A percentile compares a stretch with the other conserved stretches of the same genome.
These are phyloP conservation scores for Mollisia scopiformis DNA, from an alignment of 2,329 filamentous ascomycete species.

Conservation along the genomic window DNA sequence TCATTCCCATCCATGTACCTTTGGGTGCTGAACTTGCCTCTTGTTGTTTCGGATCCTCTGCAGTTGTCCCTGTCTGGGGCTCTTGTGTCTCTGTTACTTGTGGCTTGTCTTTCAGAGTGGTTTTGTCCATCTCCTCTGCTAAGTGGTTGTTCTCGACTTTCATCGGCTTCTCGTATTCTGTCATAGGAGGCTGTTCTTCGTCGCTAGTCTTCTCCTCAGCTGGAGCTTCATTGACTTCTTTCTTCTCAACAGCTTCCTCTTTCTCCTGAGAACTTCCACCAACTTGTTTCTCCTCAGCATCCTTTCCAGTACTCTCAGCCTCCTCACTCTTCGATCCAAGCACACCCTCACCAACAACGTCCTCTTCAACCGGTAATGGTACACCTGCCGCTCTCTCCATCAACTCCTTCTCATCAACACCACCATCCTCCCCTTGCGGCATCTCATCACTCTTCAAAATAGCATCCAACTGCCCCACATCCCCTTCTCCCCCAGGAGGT, in stretches of 20 bases:
- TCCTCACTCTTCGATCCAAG: background rate
- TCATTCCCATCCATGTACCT: background rate
- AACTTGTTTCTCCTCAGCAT: background rate
- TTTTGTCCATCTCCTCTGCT: background rate
- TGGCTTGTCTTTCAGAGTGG: background rate
- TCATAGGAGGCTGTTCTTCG: background rate
- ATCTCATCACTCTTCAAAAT: constrained; percentile 25
- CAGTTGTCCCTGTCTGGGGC: background rate
- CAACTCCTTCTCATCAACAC: constrained; percentile 25
- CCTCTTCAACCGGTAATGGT: constrained; percentile 27
- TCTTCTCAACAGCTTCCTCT: background rate
- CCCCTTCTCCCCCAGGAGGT: constrained; percentile 9
- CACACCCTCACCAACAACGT: constrained; percentile 1
- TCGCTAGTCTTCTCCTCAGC: background rate
- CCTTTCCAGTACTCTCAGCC: background rate
- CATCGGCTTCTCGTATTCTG: background rate
- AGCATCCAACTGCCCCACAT: constrained; percentile 30
- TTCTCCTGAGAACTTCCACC: too few species aligned
- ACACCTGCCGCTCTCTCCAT: constrained; percentile 22
- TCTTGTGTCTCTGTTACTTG: background rate
- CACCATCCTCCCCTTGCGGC: constrained; percentile 27
- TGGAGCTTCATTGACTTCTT: background rate
- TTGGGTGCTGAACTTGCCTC: background rate
- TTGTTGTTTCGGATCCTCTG: background rate
- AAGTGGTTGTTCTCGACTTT: background rate